These are phyloP conservation scores for Carallia pectinifolia DNA, from an alignment of 345 rosid species.

Conservation along the genomic window DNA sequence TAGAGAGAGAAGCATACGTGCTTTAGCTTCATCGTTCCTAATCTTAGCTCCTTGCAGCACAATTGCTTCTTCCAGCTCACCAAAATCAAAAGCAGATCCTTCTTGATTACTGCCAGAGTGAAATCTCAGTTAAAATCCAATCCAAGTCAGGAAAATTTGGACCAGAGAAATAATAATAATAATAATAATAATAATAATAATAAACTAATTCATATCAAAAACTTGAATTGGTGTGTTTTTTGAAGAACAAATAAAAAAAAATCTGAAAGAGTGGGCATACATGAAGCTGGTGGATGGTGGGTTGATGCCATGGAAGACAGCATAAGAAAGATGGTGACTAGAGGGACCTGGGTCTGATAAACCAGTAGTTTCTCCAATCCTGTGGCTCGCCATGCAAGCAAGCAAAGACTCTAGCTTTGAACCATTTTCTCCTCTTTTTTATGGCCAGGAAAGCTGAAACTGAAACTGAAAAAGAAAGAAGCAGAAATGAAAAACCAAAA, in stretches of 20 bases:
- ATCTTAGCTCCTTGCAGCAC: constrained; percentile 80
- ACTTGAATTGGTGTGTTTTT: neutral
- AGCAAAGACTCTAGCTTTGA: constrained; percentile 11
- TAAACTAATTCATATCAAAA: neutral
- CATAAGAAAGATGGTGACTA: constrained; percentile 64
- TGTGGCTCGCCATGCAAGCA: constrained; percentile 70
- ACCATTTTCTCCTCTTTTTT: constrained; percentile 32
- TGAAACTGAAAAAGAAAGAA: constrained; percentile 8
- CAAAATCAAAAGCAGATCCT: constrained; percentile 86
- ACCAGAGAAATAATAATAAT: neutral
- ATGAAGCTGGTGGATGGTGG: constrained; percentile 57
- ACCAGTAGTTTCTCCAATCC: constrained; percentile 70
- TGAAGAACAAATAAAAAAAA: neutral
- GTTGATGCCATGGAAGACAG: constrained; percentile 65
- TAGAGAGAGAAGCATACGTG: constrained; percentile 45
- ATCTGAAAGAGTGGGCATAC: constrained; percentile 31
- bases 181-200: neutral
- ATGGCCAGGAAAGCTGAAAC: constrained; percentile 24
- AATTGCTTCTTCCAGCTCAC: constrained; percentile 98
- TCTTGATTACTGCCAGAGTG: constrained; percentile 58
- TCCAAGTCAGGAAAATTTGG: constrained; percentile 1
- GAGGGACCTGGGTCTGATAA: constrained; percentile 63
- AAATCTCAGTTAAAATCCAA: constrained; percentile 6
- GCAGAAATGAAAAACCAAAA: constrained; percentile 9
- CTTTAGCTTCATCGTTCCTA: constrained; percentile 75